Percentiles rank a stretch among this genome's conserved stretches.
Evolutionary conservation across 2,329 filamentous ascomycete species (phyloP).

Genomic region (Basipetospora chlamydospora): DNA sequence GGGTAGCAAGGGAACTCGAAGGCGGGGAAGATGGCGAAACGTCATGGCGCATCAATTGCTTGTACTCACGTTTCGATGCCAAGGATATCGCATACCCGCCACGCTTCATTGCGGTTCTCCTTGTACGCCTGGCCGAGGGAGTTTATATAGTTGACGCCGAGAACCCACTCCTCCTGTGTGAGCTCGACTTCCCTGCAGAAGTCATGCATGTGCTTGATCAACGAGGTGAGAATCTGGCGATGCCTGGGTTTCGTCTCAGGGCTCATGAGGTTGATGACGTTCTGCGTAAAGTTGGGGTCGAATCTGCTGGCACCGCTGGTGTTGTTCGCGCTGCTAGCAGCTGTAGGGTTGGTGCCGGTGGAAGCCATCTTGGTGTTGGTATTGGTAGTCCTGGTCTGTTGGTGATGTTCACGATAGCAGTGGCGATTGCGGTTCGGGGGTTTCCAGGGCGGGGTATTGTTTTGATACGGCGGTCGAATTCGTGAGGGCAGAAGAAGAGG

Average conservation of each 20-base stretch:
- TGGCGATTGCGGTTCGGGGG: no score
- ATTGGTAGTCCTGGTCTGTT: no score
- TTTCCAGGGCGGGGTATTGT: no score
- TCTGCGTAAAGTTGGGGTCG: conserved; percentile 63
- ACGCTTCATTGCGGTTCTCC: conserved; percentile 58
- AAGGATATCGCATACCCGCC: conserved; percentile 58
- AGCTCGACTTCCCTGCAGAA: conserved; percentile 67
- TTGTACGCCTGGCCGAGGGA: conserved; percentile 54
- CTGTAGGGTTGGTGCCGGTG: not conserved
- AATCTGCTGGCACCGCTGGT: conserved; percentile 28
- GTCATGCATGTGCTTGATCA: conserved; percentile 64
- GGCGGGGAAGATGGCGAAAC: not conserved
- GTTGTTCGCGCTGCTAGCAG: conserved; percentile 15
- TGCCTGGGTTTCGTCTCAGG: conserved; percentile 52
- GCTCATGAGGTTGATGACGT: conserved; percentile 60
- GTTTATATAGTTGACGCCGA: conserved; percentile 63
- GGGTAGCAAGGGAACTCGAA: conserved; percentile 14
- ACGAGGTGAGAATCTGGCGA: conserved; percentile 44
- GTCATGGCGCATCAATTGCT: no score
- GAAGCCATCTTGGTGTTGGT: not conserved
- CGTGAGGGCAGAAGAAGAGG: no score
- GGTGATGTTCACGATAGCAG: no score
- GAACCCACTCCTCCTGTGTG: conserved; percentile 62
- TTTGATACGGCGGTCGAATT: no score
- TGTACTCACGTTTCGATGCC: conserved; percentile 50